phyloP scores from a whole-genome alignment of 1,284 basidiomycete species.

The Tilletia caries region DNA sequence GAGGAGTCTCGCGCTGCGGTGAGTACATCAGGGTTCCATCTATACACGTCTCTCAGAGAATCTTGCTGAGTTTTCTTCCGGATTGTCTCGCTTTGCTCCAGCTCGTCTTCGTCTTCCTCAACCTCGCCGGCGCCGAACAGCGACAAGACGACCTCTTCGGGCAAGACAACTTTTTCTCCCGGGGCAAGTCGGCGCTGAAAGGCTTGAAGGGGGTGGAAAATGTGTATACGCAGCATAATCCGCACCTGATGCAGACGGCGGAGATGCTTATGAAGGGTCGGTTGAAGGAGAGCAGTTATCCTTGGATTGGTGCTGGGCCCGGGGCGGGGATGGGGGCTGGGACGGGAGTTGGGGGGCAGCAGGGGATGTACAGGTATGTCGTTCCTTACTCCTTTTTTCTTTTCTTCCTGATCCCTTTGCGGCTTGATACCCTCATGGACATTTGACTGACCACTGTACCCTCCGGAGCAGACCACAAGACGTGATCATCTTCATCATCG shows the following conservation, averaged over 20 bases:
- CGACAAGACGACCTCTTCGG: constrained; percentile 96
- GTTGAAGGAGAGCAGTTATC: constrained; percentile 81
- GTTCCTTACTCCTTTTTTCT: neutral
- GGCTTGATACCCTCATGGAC: neutral
- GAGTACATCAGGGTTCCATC: constrained; percentile 34
- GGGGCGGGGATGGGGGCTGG: neutral
- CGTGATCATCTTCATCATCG: constrained; percentile 51
- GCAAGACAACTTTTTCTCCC: constrained; percentile 88
- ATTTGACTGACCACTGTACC: neutral
- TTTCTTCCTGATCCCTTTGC: neutral
- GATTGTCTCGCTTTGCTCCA: neutral
- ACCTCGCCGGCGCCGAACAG: constrained; percentile 90
- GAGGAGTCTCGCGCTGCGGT: constrained; percentile 77
- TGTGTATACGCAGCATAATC: constrained; percentile 96
- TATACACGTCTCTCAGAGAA: neutral
- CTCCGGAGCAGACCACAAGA: constrained; percentile 39
- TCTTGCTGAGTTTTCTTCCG: neutral
- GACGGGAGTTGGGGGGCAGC: neutral
- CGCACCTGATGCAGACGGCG: constrained; percentile 85
- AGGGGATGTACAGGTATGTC: neutral
- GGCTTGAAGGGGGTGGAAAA: constrained; percentile 98
- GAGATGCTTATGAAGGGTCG: constrained; percentile 84
- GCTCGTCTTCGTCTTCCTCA: constrained; percentile 90
- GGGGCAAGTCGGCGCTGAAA: constrained; percentile 89
- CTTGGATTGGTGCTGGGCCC: constrained; percentile 60